phyloP scores from a whole-genome alignment of 306 rosid genomes.

The Spatholobus suberectus region DNA sequence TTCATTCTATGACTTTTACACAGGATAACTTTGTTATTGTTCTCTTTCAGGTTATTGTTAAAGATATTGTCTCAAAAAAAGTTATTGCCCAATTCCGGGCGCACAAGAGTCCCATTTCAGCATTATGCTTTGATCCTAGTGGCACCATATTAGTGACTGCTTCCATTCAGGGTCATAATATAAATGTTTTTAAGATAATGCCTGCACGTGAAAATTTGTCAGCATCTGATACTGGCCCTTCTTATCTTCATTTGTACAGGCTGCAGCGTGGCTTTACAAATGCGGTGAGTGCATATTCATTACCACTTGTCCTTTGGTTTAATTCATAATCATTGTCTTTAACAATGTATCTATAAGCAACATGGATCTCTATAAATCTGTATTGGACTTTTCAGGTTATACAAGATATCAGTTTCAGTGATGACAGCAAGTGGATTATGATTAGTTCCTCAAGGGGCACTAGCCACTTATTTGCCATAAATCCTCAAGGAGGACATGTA shows the following conservation, averaged over 20 bases:
- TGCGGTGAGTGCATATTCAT: slow-evolving; percentile 64
- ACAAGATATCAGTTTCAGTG: slow-evolving; percentile 93
- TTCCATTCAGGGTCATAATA: slow-evolving; percentile 92
- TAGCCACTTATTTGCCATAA: slow-evolving; percentile 90
- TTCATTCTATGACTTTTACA: not conserved
- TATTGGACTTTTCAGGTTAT: slow-evolving; percentile 68
- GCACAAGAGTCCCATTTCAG: slow-evolving; percentile 94
- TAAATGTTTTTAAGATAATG: slow-evolving; percentile 88
- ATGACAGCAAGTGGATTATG: slow-evolving; percentile 98
- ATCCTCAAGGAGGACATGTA: slow-evolving; percentile 82
- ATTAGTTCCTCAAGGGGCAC: slow-evolving; percentile 98
- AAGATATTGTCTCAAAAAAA: slow-evolving; percentile 76
- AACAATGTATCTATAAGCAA: not conserved
- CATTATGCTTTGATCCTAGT: slow-evolving; percentile 92
- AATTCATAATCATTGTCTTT: slow-evolving; percentile 7
- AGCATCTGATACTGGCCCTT: slow-evolving; percentile 55
- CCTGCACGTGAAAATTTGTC: slow-evolving; percentile 59
- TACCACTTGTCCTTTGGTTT: not conserved
- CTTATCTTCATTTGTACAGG: slow-evolving; percentile 79
- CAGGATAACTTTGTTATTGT: slow-evolving; percentile 31
- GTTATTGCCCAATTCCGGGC: slow-evolving; percentile 89
- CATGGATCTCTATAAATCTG: slow-evolving; percentile 11
- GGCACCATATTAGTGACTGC: slow-evolving; percentile 92
- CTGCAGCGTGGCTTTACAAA: slow-evolving; percentile 94
- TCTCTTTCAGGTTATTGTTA: slow-evolving; percentile 79